Evolutionary conservation across 805 yeast genomes (phyloP).

Genomic region (Metschnikowia gruessii): DNA sequence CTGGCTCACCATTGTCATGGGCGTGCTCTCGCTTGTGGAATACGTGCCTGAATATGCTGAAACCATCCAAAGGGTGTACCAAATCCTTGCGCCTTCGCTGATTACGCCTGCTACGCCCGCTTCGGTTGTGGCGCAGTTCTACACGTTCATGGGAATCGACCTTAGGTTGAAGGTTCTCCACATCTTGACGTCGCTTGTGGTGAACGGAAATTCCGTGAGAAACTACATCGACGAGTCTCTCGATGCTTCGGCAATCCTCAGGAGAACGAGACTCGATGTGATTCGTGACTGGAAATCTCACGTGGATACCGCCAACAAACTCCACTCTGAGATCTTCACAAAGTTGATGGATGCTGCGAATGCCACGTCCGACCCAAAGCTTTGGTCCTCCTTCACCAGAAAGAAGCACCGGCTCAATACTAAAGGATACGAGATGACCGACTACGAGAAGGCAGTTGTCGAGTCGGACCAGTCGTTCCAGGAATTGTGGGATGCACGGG

Average conservation of each 20-base stretch:
- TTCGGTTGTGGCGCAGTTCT: constrained; percentile 54
- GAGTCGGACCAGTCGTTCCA: constrained; percentile 43
- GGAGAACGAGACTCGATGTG: constrained; percentile 65
- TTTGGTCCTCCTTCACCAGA: constrained; percentile 16
- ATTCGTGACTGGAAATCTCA: constrained; percentile 56
- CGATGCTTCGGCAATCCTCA: constrained; percentile 57
- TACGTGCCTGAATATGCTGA: constrained; percentile 53
- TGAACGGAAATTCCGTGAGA: constrained; percentile 58
- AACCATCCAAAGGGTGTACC: constrained; percentile 50
- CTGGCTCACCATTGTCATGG: constrained; percentile 79
- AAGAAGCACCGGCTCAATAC: constrained; percentile 28
- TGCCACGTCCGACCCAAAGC: constrained; percentile 5
- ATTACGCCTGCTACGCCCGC: constrained; percentile 47
- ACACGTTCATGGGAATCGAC: constrained; percentile 46
- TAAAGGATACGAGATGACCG: constrained; percentile 40
- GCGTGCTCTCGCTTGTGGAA: constrained; percentile 61
- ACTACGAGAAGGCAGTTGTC: constrained; percentile 38
- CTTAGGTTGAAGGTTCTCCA: constrained; percentile 57
- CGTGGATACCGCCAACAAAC: constrained; percentile 48
- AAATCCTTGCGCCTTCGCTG: constrained; percentile 53
- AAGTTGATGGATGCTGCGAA: constrained; percentile 18
- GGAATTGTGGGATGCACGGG: constrained; percentile 44
- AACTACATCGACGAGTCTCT: constrained; percentile 63
- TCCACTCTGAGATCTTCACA: constrained; percentile 25
- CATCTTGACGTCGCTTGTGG: constrained; percentile 61